Base-by-base conservation (phyloP, 306 rosid genomes). In the Rosa multiflora region DNA sequence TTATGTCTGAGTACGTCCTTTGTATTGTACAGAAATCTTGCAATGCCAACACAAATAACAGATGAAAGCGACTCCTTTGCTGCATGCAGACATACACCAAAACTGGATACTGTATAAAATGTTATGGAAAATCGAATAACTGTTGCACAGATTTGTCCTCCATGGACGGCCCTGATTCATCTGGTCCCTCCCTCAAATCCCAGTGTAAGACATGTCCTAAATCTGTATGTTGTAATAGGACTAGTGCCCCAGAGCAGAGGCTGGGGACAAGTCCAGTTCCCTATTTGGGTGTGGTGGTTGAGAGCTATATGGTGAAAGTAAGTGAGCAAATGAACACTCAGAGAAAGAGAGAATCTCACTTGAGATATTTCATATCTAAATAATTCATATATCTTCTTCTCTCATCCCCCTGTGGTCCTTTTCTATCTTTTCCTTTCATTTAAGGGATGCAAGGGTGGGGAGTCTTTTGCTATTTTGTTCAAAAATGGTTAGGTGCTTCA, bases 311-410 rank as follows among this genome's bases (percentile, higher is more conserved):
- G 48, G 91, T 87, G 80, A 87, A 80, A 59, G 37, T 39, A 26
- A 47, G 52, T 59, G 69, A 40, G 71, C 47, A 67, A 11, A 39
- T 66, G 47, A 58, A 21, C 20, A 13, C 48, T 40, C 61, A 61
- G 72, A 61, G 78, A 80, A 64, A 76, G 83, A 81, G 89, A 83
- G 85, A 86, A 91, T 91, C 97, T 84, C 89, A 88, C 90, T 87
- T 88, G 76, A 88, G 93, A 90, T 66, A 66, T n/a, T 66, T 86
- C 87, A 84, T 81, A 87, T 92, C 94, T 88, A 92, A 83, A 90
- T 83, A 79, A 87, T 90, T 83, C 17, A 66, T 37, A 81, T 85
- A 72, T 43, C 58, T 18, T 49, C 39, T 15, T 23, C 55, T 13
- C 43, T 37, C 10, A 8, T 42, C 39, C 71, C 63, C 2, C 2